phyloP scores from a whole-genome alignment of 306 rosid genomes.

The Vachellia collinsii region DNA sequence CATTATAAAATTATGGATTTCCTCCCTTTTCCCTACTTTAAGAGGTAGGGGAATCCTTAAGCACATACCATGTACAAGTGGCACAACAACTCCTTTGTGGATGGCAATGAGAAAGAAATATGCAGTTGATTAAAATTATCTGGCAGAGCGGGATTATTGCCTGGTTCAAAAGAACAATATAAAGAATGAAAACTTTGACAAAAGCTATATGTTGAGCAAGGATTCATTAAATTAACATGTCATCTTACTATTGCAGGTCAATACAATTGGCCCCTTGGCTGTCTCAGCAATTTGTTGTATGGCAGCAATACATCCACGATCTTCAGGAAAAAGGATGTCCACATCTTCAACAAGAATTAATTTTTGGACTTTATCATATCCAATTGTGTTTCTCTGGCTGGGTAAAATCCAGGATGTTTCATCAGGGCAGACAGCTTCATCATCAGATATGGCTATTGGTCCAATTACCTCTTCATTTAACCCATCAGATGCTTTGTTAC shows the following conservation, averaged over 20 bases:
- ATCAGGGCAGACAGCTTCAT: slow-evolving; percentile 44
- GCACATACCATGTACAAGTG: slow-evolving; percentile 70
- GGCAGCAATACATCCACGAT: slow-evolving; percentile 83
- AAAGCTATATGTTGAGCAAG: slow-evolving; percentile 21
- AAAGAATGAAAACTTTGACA: slow-evolving; percentile 25
- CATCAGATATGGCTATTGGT: slow-evolving; percentile 53
- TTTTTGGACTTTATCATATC: slow-evolving; percentile 46
- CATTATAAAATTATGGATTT: slow-evolving; percentile 23
- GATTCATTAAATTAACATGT: slow-evolving; percentile 37
- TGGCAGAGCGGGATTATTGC: slow-evolving; percentile 64
- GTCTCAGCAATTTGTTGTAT: slow-evolving; percentile 75
- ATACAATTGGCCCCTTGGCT: slow-evolving; percentile 82
- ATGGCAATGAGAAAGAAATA: slow-evolving; percentile 67
- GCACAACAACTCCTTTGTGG: slow-evolving; percentile 61
- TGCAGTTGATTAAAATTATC: slow-evolving; percentile 51
- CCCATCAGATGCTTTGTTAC: slow-evolving; percentile 41
- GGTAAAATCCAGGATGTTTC: slow-evolving; percentile 39
- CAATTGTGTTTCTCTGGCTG: slow-evolving; percentile 35
- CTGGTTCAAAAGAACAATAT: slow-evolving; percentile 56
- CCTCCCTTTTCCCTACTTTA: slow-evolving; percentile 14
- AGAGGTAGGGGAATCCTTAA: slow-evolving; percentile 28
- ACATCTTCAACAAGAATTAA: slow-evolving; percentile 87
- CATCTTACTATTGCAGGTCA: slow-evolving; percentile 93
- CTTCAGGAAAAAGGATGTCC: slow-evolving; percentile 78
- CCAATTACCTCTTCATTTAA: slow-evolving; percentile 49